Percentiles rank a stretch among this genome's conserved stretches.
phyloP scores from a whole-genome alignment of 2,329 filamentous ascomycete genomes.

The Talaromyces sp. region DNA sequence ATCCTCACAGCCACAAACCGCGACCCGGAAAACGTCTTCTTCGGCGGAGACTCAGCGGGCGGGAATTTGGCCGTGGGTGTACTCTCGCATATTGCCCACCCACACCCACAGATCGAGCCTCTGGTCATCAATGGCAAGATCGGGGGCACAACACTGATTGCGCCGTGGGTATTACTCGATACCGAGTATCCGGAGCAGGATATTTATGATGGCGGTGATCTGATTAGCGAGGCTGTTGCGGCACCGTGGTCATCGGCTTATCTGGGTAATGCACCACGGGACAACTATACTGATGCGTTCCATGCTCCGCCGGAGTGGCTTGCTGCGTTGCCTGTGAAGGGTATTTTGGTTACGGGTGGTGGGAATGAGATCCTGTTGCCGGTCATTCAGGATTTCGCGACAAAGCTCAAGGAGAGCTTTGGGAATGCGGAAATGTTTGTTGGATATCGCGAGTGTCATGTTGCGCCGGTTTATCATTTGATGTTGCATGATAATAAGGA shows the following conservation, averaged over 20 bases:
- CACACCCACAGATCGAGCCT: constrained; percentile 55
- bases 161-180: constrained; percentile 61
- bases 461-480: constrained; percentile 45
- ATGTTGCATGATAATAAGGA: constrained; percentile 38
- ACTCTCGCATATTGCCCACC: constrained; percentile 52
- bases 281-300: constrained; percentile 59
- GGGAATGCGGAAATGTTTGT: constrained; percentile 38
- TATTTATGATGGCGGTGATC: constrained; percentile 55
- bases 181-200: constrained; percentile 46
- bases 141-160: constrained; percentile 57
- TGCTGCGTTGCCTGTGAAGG: constrained; percentile 50
- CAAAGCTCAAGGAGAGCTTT: constrained; percentile 49
- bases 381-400: constrained; percentile 55
- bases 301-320: constrained; percentile 58
- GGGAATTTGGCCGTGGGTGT: constrained; percentile 45
- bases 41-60: constrained; percentile 51
- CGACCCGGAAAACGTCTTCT: constrained; percentile 38
- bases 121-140: constrained; percentile 50
- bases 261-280: constrained; percentile 43
- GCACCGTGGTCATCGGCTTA: constrained; percentile 54
- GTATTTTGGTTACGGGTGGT: constrained; percentile 58
- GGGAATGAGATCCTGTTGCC: constrained; percentile 61
- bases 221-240: constrained; percentile 47
- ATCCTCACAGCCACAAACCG: constrained; percentile 39
- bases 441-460: constrained; percentile 44